Evolutionary conservation across 345 rosid species (phyloP).

Genomic region (Lenwebbia sp.): DNA sequence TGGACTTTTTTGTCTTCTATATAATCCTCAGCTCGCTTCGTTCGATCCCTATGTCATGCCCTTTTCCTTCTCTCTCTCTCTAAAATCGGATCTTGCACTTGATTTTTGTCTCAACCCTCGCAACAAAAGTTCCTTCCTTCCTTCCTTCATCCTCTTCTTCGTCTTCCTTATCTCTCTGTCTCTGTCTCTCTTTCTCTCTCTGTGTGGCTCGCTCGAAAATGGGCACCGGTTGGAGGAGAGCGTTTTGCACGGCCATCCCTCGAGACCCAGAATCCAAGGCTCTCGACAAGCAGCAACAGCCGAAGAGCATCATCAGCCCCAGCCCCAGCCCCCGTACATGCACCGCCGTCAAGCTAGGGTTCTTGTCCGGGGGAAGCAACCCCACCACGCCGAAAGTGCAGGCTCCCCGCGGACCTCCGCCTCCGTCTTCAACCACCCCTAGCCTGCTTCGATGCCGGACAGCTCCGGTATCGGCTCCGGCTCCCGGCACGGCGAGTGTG

Average conservation of each 20-base stretch:
- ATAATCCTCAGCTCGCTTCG: background rate
- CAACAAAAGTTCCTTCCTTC: constrained; percentile 7
- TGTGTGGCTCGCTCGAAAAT: constrained; percentile 5
- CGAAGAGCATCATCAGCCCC: background rate
- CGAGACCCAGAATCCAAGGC: constrained; percentile 31
- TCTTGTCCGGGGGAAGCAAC: background rate
- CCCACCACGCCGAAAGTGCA: background rate
- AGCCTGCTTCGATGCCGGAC: background rate
- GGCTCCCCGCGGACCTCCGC: background rate
- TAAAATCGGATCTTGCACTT: constrained; percentile 6
- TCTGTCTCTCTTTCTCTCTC: background rate
- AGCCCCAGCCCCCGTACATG: background rate
- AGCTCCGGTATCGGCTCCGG: background rate
- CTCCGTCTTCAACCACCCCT: background rate
- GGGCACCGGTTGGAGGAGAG: constrained; percentile 98
- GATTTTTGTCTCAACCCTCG: constrained; percentile 27
- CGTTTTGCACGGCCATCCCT: constrained; percentile 76
- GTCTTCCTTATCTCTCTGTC: background rate
- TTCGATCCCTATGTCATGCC: constrained; percentile 4
- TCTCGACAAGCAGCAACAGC: background rate
- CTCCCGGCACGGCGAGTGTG: background rate
- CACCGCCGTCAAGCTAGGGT: background rate
- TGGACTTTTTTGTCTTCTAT: background rate
- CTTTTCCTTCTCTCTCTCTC: constrained; percentile 1
- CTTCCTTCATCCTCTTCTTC: background rate